Evolutionary conservation across 2,329 filamentous ascomycete species (phyloP).

Genomic region (Seiridium cupressi): DNA sequence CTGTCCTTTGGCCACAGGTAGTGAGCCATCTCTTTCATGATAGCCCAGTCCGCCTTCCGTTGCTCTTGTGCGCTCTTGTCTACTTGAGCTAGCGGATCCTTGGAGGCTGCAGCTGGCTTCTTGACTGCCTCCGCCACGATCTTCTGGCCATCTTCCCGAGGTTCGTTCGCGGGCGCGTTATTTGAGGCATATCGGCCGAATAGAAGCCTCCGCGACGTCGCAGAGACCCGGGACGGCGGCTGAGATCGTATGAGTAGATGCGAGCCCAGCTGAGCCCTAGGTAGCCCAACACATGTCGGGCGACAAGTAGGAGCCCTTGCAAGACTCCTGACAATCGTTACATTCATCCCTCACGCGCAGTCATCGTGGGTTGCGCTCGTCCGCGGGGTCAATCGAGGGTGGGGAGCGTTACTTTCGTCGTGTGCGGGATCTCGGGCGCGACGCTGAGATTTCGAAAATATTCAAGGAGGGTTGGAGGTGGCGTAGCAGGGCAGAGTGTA

Average conservation of each 20-base stretch:
- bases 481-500: neutral
- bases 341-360: slow-evolving; percentile 4
- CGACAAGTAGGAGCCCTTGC: slow-evolving; percentile 7
- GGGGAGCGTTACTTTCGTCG: no score
- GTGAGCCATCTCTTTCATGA: slow-evolving; percentile 95
- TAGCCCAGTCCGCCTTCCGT: slow-evolving; percentile 95
- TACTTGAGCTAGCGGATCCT: slow-evolving; percentile 61
- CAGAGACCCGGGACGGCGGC: slow-evolving; percentile 12
- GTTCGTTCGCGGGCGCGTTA: slow-evolving; percentile 4
- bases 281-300: slow-evolving; percentile 6
- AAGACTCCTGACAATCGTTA: slow-evolving; percentile 11
- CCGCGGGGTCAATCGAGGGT: neutral
- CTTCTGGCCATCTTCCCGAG: slow-evolving; percentile 9
- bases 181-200: slow-evolving; percentile 10
- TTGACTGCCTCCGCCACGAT: neutral
- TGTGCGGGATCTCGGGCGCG: neutral
- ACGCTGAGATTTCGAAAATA: neutral
- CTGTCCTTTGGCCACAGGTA: slow-evolving; percentile 96
- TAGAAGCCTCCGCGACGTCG: slow-evolving; percentile 18
- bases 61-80: slow-evolving; percentile 79
- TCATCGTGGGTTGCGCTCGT: slow-evolving; percentile 3
- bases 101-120: slow-evolving; percentile 13
- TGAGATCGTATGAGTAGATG: neutral
- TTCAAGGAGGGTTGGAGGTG: neutral
- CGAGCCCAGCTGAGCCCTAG: neutral